Base-by-base conservation (phyloP, 2,329 filamentous ascomycete genomes). In the Pyrenophora teres region DNA sequence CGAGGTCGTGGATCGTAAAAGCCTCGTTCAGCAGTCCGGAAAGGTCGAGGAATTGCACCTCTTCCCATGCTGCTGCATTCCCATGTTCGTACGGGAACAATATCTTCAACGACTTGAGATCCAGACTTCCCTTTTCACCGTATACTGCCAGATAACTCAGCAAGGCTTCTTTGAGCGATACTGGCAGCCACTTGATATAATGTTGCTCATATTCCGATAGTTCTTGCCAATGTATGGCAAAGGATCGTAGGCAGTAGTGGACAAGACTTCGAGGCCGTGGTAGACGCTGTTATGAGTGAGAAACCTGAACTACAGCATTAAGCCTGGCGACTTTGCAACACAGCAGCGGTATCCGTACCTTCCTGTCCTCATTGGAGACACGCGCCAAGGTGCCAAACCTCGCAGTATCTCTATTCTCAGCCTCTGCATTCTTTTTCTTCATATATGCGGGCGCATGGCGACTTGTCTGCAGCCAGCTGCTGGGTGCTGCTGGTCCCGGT, bases 71-170 rank as follows among this genome's bases (percentile, higher is more conserved):
- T 3, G 69, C 70, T 4, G 57, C 65, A 10, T 59, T 63, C 8
- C 71, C 67, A 5, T 67, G 54, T 27, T 72, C 74, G 10, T 60
- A 64, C 18, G 76, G 61, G 47, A 85, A 81, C 5, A 87, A 61
- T 3, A 78, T 76, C 46, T 78, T 78, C 15, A 87, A 71, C 0
- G 78, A 78, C 23, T 74, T 60, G 2, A 76, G 69, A 21, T 72
- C 66, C 16, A 81, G 60, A 3, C 72, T 71, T 2, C 68, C 63
- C n/a, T 71, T 62, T 0, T 74, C 70, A 1, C 79, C 77, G 60
- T 83, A 83, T 12, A 77, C 65, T 4, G 78, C 76, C 25, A 87
- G 62, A 64, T 86, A 87, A 57, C 80, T 83, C 19, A 87, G 64
- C 30, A 87, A 57, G 1, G 77, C 67, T 54, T 80, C 71, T 58